These are phyloP conservation scores for Excoecaria cochinchinensis DNA, from an alignment of 345 rosid species.

Conservation along the genomic window DNA sequence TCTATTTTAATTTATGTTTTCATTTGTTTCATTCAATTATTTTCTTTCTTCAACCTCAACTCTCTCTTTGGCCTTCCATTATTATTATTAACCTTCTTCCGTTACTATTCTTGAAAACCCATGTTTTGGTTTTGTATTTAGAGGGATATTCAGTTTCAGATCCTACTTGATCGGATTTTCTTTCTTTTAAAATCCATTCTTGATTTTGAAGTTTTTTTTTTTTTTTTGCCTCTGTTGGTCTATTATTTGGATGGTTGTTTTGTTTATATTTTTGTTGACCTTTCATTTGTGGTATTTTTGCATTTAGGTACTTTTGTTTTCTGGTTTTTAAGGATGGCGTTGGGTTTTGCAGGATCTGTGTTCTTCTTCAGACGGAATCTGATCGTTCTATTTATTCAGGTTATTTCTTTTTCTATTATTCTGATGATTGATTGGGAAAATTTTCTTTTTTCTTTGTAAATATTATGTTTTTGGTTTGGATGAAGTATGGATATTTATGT, in stretches of 20 bases:
- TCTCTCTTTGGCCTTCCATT: neutral
- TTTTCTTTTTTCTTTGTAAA: neutral
- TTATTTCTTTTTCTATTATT: neutral
- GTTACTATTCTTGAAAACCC: constrained; percentile 3
- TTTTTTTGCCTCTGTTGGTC: too few relatives aligned
- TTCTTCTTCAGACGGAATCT: neutral
- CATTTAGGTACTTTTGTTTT: neutral
- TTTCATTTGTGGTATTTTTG: neutral
- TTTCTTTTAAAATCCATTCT: neutral
- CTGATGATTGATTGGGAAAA: neutral
- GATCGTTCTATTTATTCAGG: constrained; percentile 4
- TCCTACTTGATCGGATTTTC: constrained; percentile 36
- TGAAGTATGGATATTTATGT: neutral
- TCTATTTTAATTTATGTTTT: constrained; percentile 6
- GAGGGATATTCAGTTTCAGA: constrained; percentile 19
- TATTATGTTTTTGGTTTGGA: neutral
- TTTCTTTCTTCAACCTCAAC: constrained; percentile 12
- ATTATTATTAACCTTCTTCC: neutral
- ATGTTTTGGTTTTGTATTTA: constrained; percentile 10
- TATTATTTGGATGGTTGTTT: neutral
- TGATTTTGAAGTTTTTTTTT: constrained; percentile 20
- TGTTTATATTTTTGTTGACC: neutral
- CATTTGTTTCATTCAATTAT: neutral
- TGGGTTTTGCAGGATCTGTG: constrained; percentile 14
- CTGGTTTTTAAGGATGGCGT: neutral